Base-by-base conservation (phyloP, 163 green algal genomes). In the Volvox carteri region DNA sequence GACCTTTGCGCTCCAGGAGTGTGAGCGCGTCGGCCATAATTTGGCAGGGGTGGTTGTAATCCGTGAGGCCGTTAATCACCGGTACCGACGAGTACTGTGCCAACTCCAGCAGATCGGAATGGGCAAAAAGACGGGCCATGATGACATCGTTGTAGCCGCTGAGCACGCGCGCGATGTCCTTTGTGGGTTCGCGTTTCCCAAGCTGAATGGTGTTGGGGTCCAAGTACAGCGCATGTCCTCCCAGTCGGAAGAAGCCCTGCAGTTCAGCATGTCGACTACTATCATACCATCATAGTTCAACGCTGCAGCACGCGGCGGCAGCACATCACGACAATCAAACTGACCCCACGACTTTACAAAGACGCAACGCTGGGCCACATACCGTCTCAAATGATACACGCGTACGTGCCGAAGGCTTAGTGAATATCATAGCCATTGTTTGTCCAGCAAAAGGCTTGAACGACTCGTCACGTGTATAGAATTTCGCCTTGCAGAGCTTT, bases 11-110 rank as follows among this genome's bases (percentile, higher is more conserved):
- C 91, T 99, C 97, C 4, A 98, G 91, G 42, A 99, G 98, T 0
- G 98, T 99, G 67, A 99, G 92, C 58, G 98, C 97, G 79, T 99
- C 98, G 11, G 98, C 97, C 97, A 99, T 99, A 93, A 99, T 99
- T 92, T 98, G 97, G 92, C 97, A 99, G 14, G 98, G 98, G 94
- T 99, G 98, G 95, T 99, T 99, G 96, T 99, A 99, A 92, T 99
- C 98, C 1, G 98, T 99, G 0, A 99, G 95, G 9, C 98, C 98
- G 92, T 99, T 99, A 90, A 99, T 96, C 35, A 99, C 95, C 4
- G 98, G 98, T 42, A 98, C 92, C 0, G 74, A 90, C 21, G 93
- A 96, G 87, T 95, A 98, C 81, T 99, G 65, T n/a, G 97, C 97
- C 16, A 99, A 93, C 92, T 99, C 97, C 65, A 99, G 91, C 2